Evolutionary conservation across 1,284 basidiomycete genomes (phyloP).

Genomic region (Sanghuangporus baumii): DNA sequence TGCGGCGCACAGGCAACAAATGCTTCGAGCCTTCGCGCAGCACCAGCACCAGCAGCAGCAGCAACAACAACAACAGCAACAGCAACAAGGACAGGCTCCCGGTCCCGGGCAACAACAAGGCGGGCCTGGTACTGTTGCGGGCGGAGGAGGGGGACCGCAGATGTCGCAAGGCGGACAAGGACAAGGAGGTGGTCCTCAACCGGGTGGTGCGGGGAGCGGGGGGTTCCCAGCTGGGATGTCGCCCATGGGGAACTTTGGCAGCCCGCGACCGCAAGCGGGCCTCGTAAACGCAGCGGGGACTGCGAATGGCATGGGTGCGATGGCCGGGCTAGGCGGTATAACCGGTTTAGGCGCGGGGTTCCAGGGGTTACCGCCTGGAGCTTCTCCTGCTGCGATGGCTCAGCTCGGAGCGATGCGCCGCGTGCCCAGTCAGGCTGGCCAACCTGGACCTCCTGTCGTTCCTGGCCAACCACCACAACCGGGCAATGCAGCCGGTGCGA

Average conservation of each 20-base stretch:
- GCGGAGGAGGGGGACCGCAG: conserved; percentile 25
- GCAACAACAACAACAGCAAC: conserved; percentile 23
- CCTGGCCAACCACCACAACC: neutral
- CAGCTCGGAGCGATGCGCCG: conserved; percentile 9
- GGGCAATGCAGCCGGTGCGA: neutral
- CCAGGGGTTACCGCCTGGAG: neutral
- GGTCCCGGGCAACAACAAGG: conserved; percentile 26
- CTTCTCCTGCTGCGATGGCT: neutral
- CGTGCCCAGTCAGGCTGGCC: conserved; percentile 7
- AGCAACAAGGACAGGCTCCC: conserved; percentile 31
- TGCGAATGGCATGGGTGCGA: conserved; percentile 1
- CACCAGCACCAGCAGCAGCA: conserved; percentile 24
- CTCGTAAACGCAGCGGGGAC: neutral
- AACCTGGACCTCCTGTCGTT: neutral
- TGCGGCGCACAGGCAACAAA: neutral
- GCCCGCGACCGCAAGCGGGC: neutral
- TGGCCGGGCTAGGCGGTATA: conserved; percentile 3
- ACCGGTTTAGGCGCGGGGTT: neutral
- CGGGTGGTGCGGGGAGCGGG: neutral
- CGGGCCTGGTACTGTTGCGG: conserved; percentile 30
- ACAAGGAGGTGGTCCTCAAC: conserved; percentile 18
- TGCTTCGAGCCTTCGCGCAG: neutral
- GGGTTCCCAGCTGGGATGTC: neutral
- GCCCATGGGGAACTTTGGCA: conserved; percentile 6
- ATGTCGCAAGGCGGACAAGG: conserved; percentile 18